Evolutionary conservation across 2,329 filamentous ascomycete genomes (phyloP), one percentile per base, ranked within the genome.

Genomic region (Pezicula radicicola): DNA sequence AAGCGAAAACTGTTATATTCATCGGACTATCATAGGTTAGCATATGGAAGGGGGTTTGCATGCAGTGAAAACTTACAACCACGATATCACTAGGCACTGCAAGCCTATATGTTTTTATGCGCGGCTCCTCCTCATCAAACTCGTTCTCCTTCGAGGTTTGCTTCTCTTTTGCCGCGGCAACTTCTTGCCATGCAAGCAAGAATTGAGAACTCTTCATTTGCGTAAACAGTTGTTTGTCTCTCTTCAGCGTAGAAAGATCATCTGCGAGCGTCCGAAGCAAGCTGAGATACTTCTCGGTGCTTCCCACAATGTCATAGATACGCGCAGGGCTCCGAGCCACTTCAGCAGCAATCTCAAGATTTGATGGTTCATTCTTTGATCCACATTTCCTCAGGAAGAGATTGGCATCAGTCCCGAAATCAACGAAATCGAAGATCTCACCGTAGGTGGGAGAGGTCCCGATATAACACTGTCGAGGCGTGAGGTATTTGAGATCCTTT

Each of bases 341-440:
- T 69, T 95, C 84, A 37, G 83, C 79, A 4, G 92, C 93, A 59
- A 99, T 82, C 68, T 99, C 94, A 3, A 82, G 68, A 61, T 89
- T 94, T 3, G 88, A 95, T 4, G 94, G 94, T 68, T 99, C 93
- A 56, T 83, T 85, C 70, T 96, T 97, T 3, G 91, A 93, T 9
- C 94, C 94, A 58, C 92, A 90, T 56, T 89, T 89, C 61, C 91
- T 82, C 16, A 99, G 73, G 63, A 99, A 99, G 0, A 88, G 77
- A 63, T 97, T 97, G 2, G 90, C 93, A 65, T 93, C 85, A 33
- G 79, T 74, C 0, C 93, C 91, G 72, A 97, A 99, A 66, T 97
- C 89, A 13, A 97, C 92, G 69, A 97, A 99, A 66, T 97, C 91
- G 60, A 99, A 96, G 30, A 99, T 95, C 30, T 96, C 89, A 10